Evolutionary conservation across 768 basidiomycete genomes (phyloP).

Genomic region (Phanerodontia chrysosporium): DNA sequence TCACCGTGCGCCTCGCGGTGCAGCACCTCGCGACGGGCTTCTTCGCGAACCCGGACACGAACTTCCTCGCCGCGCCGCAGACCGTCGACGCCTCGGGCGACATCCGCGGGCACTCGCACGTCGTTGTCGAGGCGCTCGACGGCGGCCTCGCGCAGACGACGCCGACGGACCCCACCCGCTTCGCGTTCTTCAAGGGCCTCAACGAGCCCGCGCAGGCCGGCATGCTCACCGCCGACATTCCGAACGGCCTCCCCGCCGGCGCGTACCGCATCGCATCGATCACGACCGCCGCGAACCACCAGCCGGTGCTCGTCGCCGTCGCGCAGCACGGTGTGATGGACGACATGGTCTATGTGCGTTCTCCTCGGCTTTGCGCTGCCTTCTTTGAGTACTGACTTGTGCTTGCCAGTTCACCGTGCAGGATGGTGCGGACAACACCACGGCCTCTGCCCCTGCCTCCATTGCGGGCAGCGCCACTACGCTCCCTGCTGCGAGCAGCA

Average conservation of each 20-base stretch:
- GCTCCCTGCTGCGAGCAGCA: not conserved
- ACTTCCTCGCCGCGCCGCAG: conserved; percentile 54
- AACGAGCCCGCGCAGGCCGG: conserved; percentile 44
- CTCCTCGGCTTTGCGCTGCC: not conserved
- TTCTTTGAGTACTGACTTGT: not conserved
- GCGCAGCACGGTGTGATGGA: conserved; percentile 36
- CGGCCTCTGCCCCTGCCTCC: not conserved
- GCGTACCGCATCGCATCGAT: conserved; percentile 42
- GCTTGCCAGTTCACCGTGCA: conserved; percentile 6
- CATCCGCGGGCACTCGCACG: conserved; percentile 58
- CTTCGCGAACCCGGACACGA: conserved; percentile 51
- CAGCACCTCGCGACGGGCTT: conserved; percentile 44
- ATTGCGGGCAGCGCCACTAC: not conserved
- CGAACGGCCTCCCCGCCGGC: conserved; percentile 51
- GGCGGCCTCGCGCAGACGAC: conserved; percentile 42
- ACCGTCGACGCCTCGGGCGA: conserved; percentile 43
- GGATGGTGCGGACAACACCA: not conserved
- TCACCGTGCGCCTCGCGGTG: conserved; percentile 50
- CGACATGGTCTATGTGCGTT: conserved; percentile 29
- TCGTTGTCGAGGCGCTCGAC: conserved; percentile 52
- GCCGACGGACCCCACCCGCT: conserved; percentile 44
- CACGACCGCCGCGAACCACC: conserved; percentile 40
- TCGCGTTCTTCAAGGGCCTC: conserved; percentile 57
- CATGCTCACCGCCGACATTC: conserved; percentile 42
- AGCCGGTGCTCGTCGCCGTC: conserved; percentile 31